A percentile compares a stretch with the other conserved stretches of the same genome.
phyloP scores from a whole-genome alignment of 108 stramenopile genomes.

The Mediolabrus comicus region DNA sequence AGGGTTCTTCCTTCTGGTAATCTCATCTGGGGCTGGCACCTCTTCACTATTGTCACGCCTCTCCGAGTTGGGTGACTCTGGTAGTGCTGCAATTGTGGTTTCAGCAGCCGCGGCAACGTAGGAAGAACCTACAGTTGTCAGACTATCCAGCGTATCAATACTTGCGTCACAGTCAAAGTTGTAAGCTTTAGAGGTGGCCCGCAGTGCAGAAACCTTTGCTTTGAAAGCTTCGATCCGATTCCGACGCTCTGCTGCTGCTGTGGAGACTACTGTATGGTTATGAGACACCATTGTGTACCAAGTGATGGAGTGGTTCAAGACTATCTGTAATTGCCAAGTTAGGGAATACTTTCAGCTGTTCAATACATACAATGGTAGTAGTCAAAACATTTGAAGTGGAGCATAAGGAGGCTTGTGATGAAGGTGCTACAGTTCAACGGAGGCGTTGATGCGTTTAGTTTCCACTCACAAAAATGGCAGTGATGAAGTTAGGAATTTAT shows the following conservation, averaged over 20 bases:
- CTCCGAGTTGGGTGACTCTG: not conserved
- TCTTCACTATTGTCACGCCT: not conserved
- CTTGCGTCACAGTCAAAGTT: constrained; percentile 5
- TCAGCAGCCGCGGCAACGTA: not conserved
- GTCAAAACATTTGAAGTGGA: too few species aligned
- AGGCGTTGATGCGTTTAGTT: not conserved
- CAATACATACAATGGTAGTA: too few species aligned
- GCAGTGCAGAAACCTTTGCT: constrained; percentile 12
- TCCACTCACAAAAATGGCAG: not conserved
- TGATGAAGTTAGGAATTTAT: too few species aligned
- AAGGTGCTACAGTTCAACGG: not conserved
- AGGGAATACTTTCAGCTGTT: too few species aligned
- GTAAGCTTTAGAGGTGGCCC: constrained; percentile 32
- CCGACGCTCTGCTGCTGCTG: constrained; percentile 12
- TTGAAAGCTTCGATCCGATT: constrained; percentile 24
- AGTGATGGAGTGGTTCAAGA: too few species aligned
- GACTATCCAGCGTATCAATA: constrained; percentile 21
- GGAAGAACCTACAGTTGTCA: not conserved
- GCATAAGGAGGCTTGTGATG: too few species aligned
- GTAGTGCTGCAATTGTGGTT: not conserved
- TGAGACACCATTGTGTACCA: constrained; percentile 7
- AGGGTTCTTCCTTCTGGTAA: not conserved
- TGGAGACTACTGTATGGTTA: not conserved
- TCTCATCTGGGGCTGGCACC: not conserved
- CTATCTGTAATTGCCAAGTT: too few species aligned